Percentiles rank a stretch among this genome's conserved stretches.
These are phyloP conservation scores for Phytophthora pseudosyringae DNA, from an alignment of 352 stramenopile genomes.

Conservation along the genomic window DNA sequence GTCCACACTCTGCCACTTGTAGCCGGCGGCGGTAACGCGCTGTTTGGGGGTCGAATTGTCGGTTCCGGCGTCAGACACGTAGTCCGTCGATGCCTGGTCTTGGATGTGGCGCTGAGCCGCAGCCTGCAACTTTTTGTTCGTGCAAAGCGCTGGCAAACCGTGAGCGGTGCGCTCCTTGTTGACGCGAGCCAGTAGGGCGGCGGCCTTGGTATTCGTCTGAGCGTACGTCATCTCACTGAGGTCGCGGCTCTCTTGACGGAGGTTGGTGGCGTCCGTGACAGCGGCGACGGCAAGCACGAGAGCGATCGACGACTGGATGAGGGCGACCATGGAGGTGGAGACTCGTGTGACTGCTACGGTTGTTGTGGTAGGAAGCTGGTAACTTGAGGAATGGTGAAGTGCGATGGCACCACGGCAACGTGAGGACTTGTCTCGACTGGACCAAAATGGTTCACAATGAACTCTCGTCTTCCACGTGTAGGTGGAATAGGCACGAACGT, in stretches of 20 bases:
- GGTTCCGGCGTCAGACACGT: conserved; percentile 46
- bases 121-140: conserved; percentile 37
- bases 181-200: conserved; percentile 38
- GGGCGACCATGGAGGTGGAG: conserved; percentile 2
- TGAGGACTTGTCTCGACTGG: too few relatives aligned
- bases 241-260: conserved; percentile 21
- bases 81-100: conserved; percentile 49
- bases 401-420: neutral
- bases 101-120: conserved; percentile 29
- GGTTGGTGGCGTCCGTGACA: conserved; percentile 7
- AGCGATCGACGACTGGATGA: conserved; percentile 10
- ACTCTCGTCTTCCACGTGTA: neutral
- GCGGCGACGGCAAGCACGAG: conserved; percentile 9
- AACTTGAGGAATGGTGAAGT: conserved; percentile 7
- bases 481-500: conserved; percentile 2
- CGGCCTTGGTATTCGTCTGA: neutral
- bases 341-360: neutral
- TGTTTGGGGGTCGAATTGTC: conserved; percentile 36
- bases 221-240: conserved; percentile 9
- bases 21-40: conserved; percentile 45
- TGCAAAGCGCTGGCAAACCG: conserved; percentile 36
- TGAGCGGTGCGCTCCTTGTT: conserved; percentile 49
- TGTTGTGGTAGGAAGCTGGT: neutral
- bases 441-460: too few relatives aligned
- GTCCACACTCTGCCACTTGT: conserved; percentile 42